Conservation (phyloP, 257 asterid species). For the Nyctanthes arbortristis region DNA sequence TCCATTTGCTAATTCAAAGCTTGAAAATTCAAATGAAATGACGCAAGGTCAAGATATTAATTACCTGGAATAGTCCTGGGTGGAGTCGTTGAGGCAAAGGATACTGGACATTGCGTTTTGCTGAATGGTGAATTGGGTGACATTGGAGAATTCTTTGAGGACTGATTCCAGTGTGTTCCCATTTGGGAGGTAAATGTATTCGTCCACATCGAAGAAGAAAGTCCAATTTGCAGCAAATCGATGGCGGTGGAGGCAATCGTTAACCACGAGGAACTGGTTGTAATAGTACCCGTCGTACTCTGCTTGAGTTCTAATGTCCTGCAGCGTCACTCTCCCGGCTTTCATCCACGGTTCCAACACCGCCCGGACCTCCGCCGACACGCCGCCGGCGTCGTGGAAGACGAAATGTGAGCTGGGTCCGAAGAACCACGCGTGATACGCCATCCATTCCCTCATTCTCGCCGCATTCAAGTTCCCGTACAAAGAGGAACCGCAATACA, state of each 20-base stretch:
- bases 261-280: conserved; percentile 64
- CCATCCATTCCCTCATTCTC: conserved; percentile 66
- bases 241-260: conserved; percentile 64
- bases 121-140: conserved; percentile 67
- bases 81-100: conserved; percentile 45
- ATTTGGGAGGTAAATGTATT: conserved; percentile 52
- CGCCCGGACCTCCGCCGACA: conserved; percentile 54
- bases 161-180: conserved; percentile 47
- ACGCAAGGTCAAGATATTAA: too few relatives aligned
- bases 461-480: conserved; percentile 52
- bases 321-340: conserved; percentile 56
- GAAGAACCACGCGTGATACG: conserved; percentile 67
- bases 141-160: conserved; percentile 36
- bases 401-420: conserved; percentile 54
- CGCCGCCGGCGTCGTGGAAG: conserved; percentile 67
- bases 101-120: conserved; percentile 63
- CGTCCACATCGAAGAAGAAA: conserved; percentile 63
- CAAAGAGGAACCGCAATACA: conserved; percentile 58
- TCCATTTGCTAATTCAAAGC: too few relatives aligned
- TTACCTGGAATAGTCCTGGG: conserved; percentile 46
- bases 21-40: too few relatives aligned
- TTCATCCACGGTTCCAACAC: conserved; percentile 62
- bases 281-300: conserved; percentile 64
- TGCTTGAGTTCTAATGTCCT: conserved; percentile 54
- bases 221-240: conserved; percentile 63